Evolutionary conservation across 768 basidiomycete species (phyloP).

Genomic region (Termitomyces sp.): DNA sequence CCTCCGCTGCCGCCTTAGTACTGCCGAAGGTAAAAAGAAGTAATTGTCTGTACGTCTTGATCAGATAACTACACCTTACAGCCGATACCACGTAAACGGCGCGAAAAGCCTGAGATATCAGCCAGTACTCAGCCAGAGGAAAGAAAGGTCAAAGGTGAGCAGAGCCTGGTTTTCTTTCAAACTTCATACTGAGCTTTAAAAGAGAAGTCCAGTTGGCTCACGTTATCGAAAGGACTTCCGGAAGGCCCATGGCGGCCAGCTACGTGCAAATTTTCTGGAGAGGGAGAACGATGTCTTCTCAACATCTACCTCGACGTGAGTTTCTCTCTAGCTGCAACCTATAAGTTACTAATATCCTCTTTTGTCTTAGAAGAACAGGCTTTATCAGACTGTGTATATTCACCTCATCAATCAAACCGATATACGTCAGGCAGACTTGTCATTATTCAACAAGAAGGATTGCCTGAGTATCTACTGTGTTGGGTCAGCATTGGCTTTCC

Average conservation of each 20-base stretch:
- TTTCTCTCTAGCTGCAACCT: conserved; percentile 4
- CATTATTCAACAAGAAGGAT: conserved; percentile 72
- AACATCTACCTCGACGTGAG: conserved; percentile 75
- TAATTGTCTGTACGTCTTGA: not conserved
- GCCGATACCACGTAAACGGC: conserved; percentile 48
- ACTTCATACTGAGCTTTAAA: conserved; percentile 6
- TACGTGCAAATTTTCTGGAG: conserved; percentile 64
- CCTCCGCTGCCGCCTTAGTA: conserved; percentile 40
- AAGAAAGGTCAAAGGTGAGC: conserved; percentile 57
- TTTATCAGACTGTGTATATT: conserved; percentile 70
- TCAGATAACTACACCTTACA: conserved; percentile 10
- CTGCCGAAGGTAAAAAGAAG: conserved; percentile 50
- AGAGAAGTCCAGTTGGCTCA: conserved; percentile 77
- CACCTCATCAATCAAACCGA: conserved; percentile 76
- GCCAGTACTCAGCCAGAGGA: conserved; percentile 28
- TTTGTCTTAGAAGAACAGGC: conserved; percentile 53
- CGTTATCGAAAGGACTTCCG: conserved; percentile 43
- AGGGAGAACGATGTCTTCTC: conserved; percentile 60
- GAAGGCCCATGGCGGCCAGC: conserved; percentile 67
- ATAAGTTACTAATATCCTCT: conserved; percentile 11
- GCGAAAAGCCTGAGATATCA: conserved; percentile 46
- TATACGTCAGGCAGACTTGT: conserved; percentile 70
- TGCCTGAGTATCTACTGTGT: conserved; percentile 67
- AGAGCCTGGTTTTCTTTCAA: not conserved
- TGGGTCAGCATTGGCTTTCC: conserved; percentile 31